A percentile compares a stretch with the other conserved stretches of the same genome.
phyloP scores from a whole-genome alignment of 2,329 filamentous ascomycete genomes.

The Plectosphaerella sp. region DNA sequence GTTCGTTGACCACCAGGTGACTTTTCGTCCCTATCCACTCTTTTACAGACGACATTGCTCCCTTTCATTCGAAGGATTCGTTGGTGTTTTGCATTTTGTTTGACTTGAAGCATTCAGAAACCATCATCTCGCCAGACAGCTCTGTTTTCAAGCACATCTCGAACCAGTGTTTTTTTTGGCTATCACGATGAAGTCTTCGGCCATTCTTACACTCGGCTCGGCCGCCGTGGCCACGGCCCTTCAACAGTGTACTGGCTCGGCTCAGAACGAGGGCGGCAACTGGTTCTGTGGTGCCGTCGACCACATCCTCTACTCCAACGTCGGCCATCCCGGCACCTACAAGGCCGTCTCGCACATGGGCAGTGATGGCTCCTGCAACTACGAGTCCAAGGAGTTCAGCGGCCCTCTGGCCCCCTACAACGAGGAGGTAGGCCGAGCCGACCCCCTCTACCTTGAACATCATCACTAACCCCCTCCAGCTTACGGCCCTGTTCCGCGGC shows the following conservation, averaged over 20 bases:
- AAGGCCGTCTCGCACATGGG: conserved; percentile 60
- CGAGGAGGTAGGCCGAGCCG: conserved; percentile 55
- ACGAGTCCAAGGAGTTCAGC: conserved; percentile 45
- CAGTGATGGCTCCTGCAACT: conserved; percentile 47
- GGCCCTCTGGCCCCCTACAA: conserved; percentile 64
- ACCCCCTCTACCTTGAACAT: neutral
- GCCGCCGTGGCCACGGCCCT: conserved; percentile 23
- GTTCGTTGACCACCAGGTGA: conserved; percentile 8
- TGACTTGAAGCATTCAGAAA: neutral
- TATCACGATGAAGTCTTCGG: conserved; percentile 23
- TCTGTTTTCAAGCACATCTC: conserved; percentile 1
- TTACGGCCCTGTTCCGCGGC: conserved; percentile 70
- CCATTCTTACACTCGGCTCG: conserved; percentile 20
- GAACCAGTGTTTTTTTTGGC: neutral
- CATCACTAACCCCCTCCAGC: conserved; percentile 33
- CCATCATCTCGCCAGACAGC: neutral
- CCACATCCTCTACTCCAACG: conserved; percentile 63
- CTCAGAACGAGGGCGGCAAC: conserved; percentile 46
- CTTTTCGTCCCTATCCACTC: conserved; percentile 12
- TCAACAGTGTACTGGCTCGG: conserved; percentile 29
- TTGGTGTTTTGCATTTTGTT: neutral
- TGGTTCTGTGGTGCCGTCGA: conserved; percentile 62
- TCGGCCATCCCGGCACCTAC: conserved; percentile 58
- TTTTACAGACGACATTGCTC: conserved; percentile 2
- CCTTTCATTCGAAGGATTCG: neutral